Base-by-base conservation (phyloP, 2,329 filamentous ascomycete genomes). In the Leptographium lundbergii region DNA sequence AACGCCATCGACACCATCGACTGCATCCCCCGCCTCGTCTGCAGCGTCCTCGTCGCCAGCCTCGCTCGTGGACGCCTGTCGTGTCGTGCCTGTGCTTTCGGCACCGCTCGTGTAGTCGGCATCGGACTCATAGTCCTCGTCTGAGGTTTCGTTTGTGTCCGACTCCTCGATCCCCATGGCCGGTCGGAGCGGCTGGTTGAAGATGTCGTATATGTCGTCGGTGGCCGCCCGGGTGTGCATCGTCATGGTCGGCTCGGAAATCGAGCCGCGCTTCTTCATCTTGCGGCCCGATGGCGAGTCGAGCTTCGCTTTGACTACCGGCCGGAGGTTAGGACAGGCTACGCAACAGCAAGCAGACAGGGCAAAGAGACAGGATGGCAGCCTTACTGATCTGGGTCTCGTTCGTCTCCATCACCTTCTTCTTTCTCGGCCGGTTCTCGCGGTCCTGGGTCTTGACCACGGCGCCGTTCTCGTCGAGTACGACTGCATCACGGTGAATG, bases 121-220 rank as follows among this genome's bases (percentile, higher is more conserved):
- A 63, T 91, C 82, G 2, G 80, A 81, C 65, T 91, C 87, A 63
- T 88, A 88, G 53, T 87, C 84, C 59, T 62, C 64, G 19, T 65
- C 64, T 0, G 63, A 64, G 10, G 60, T 32, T 14, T 78, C 77
- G 27, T 77, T 80, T 57, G 73, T 77, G 48, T 72, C 74, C 9
- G 75, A 74, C 1, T 68, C 65, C 29, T 72, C 70, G 32, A 72
- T 71, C 19, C 72, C 67, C 1, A 57, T 68, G 19, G 64, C 68
- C 61, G 64, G 69, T 57, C 74, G 73, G 24, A 92, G 71, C 1
- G 94, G 92, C 60, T 94, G 88, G 67, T 94, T 97, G 73, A 97
- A 99, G 54, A 99, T 89, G 60, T 91, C 91, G 67, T 97, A 97
- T 57, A 99, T 96, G 66, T 99, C 94, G 66, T 97, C 91, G 62